Percentiles rank a stretch among this genome's conserved stretches.
Evolutionary conservation across 495 filamentous ascomycete genomes (phyloP).

Genomic region (Durotheca rogersii): DNA sequence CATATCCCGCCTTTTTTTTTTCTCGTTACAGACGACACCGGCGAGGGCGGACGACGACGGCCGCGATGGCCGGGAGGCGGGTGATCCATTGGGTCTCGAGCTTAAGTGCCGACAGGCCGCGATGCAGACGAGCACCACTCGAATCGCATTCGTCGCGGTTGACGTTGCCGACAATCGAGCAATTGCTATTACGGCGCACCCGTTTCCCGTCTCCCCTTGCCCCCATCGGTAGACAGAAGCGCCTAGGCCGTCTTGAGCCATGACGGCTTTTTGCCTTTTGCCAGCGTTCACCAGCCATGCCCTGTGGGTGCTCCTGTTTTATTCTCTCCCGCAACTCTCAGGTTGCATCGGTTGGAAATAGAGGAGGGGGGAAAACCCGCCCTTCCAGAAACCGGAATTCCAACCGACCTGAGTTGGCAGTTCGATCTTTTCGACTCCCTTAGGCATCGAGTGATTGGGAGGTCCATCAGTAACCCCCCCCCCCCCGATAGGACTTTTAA

Average conservation of each 20-base stretch:
- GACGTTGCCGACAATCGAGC: slow-evolving; percentile 19
- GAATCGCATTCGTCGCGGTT: slow-evolving; percentile 30
- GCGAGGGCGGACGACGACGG: neutral
- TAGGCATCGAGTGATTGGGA: slow-evolving; percentile 10
- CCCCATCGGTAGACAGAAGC: slow-evolving; percentile 29
- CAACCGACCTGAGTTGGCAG: too few species aligned
- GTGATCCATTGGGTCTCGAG: slow-evolving; percentile 17
- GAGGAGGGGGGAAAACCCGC: too few species aligned
- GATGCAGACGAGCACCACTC: slow-evolving; percentile 14
- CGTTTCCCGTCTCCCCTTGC: too few species aligned
- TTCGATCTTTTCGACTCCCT: slow-evolving; percentile 12
- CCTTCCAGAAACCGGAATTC: too few species aligned
- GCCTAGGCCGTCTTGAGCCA: slow-evolving; percentile 26
- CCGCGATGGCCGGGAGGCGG: slow-evolving; percentile 10
- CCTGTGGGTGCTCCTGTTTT: too few species aligned
- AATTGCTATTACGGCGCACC: slow-evolving; percentile 14
- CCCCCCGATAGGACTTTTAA: too few species aligned
- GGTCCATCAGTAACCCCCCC: slow-evolving; percentile 19
- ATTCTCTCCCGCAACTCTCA: too few species aligned
- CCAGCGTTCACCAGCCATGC: slow-evolving; percentile 13
- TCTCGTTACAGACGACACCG: slow-evolving; percentile 15
- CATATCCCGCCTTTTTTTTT: slow-evolving; percentile 29
- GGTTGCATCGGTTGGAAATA: slow-evolving; percentile 15
- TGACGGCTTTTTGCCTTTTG: slow-evolving; percentile 28
- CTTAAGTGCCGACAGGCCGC: slow-evolving; percentile 27